Evolutionary conservation across 768 basidiomycete genomes (phyloP).

Genomic region (Tulasnella sp.): DNA sequence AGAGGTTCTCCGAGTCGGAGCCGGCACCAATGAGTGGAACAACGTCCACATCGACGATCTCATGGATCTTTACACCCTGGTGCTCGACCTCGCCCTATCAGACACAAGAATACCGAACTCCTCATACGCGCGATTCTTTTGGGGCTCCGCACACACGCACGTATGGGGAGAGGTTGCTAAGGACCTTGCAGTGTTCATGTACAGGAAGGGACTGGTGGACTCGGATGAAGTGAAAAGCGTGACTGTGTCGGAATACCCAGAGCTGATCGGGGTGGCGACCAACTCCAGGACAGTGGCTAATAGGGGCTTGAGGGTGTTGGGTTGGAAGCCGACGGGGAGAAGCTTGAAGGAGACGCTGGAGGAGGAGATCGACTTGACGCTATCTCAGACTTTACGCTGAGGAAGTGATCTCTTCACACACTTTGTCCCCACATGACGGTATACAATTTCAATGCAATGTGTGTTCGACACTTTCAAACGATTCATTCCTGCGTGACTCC

Average conservation of each 20-base stretch:
- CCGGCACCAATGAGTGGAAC: slow-evolving; percentile 17
- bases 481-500: too few relatives aligned
- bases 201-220: neutral
- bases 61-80: slow-evolving; percentile 11
- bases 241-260: neutral
- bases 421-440: too few relatives aligned
- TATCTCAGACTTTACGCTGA: neutral
- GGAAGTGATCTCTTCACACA: too few relatives aligned
- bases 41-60: slow-evolving; percentile 17
- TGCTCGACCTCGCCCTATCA: slow-evolving; percentile 9
- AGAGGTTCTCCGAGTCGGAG: slow-evolving; percentile 10
- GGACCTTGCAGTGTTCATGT: slow-evolving; percentile 1
- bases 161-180: neutral
- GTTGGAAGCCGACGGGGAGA: slow-evolving; percentile 15
- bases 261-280: slow-evolving; percentile 13
- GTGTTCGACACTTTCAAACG: too few relatives aligned
- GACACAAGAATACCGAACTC: neutral
- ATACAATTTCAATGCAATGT: too few relatives aligned
- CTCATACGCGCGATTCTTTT: slow-evolving; percentile 12
- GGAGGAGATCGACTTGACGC: slow-evolving; percentile 4
- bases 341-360: neutral
- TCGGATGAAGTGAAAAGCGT: neutral
- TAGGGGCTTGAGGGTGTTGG: slow-evolving; percentile 14
- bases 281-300: slow-evolving; percentile 21
- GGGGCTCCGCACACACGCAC: neutral